A percentile compares a stretch with the other conserved stretches of the same genome.
Evolutionary conservation across 192 early-diverging fungal genomes (phyloP).

Genomic region (Mortierella antarctica): DNA sequence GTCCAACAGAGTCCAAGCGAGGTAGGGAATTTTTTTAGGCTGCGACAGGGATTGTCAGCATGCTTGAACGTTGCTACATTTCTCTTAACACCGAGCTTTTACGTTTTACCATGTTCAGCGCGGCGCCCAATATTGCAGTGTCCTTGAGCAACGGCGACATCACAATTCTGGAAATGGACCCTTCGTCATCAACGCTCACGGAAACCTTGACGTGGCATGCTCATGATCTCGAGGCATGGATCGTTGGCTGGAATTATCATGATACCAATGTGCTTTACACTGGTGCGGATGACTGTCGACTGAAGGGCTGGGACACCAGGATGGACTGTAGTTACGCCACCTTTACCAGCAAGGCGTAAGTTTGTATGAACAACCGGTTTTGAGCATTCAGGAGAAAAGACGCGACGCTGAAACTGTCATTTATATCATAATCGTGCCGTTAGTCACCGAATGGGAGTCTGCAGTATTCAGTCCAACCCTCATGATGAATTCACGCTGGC

Average conservation of each 20-base stretch:
- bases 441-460: constrained; percentile 91
- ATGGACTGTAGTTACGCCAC: constrained; percentile 59
- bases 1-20: constrained; percentile 71
- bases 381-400: not conserved
- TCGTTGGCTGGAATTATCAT: constrained; percentile 89
- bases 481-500: constrained; percentile 81
- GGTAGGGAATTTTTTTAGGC: constrained; percentile 5
- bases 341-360: constrained; percentile 72
- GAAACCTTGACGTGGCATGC: constrained; percentile 72
- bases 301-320: constrained; percentile 92
- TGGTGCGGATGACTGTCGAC: constrained; percentile 85
- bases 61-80: not conserved
- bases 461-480: constrained; percentile 88
- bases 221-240: constrained; percentile 95
- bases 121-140: constrained; percentile 57
- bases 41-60: too few species aligned
- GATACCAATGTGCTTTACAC: constrained; percentile 77
- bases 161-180: constrained; percentile 60
- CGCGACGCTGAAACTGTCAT: not conserved
- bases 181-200: constrained; percentile 48
- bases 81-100: not conserved
- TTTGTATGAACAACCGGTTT: not conserved
- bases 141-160: constrained; percentile 86
- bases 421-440: not conserved
- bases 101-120: not conserved